Evolutionary conservation across 495 filamentous ascomycete species (phyloP).

Genomic region (Tuber borchii): DNA sequence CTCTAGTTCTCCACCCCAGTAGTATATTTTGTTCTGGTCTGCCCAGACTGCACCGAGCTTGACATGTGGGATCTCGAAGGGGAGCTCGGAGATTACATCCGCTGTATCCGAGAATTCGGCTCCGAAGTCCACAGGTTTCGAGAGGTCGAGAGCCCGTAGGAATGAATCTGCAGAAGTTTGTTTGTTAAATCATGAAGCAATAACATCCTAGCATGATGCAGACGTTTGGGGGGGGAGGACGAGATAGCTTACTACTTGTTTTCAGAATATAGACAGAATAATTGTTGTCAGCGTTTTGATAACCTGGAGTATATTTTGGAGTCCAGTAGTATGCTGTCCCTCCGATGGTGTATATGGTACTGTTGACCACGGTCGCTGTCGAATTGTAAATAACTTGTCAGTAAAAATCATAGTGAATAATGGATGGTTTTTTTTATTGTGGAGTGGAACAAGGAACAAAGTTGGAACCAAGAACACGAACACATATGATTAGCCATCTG

Average conservation of each 20-base stretch:
- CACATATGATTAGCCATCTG: not conserved
- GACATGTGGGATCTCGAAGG: not conserved
- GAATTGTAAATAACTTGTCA: not conserved
- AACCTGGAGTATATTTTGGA: not conserved
- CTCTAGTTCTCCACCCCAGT: not conserved
- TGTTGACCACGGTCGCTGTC: not conserved
- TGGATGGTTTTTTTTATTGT: not conserved
- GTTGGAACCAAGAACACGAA: not conserved
- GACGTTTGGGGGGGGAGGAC: not conserved
- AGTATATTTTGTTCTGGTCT: not conserved
- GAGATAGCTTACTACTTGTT: not conserved
- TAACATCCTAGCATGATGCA: not conserved
- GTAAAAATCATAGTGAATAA: not conserved
- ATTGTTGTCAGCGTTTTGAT: not conserved
- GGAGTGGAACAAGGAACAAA: not conserved
- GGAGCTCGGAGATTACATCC: not conserved
- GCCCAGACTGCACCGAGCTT: not conserved
- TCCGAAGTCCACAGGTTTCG: not conserved
- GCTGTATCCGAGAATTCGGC: not conserved
- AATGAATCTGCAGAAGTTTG: not conserved
- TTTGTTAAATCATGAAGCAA: not conserved
- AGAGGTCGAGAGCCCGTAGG: not conserved
- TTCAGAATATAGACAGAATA: not conserved
- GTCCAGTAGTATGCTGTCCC: conserved; percentile 1
- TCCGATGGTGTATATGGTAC: not conserved